A percentile compares a stretch with the other conserved stretches of the same genome.
Conservation (phyloP, 2,329 filamentous ascomycete genomes). For the Phaeoacremonium minimum region DNA sequence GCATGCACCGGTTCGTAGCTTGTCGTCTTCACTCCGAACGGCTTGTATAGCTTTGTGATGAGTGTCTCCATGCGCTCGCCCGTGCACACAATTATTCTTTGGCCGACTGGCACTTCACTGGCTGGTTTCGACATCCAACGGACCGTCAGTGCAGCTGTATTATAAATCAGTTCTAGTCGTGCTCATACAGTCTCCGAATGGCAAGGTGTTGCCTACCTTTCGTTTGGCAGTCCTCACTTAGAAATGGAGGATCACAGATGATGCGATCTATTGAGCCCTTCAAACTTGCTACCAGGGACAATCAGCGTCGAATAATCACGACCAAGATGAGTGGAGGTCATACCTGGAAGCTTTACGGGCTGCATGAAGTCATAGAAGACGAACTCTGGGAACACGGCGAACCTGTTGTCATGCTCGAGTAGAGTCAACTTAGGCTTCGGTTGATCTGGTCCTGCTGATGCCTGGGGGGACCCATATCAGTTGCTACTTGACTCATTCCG, state of each 20-base stretch:
- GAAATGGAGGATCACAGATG: slow-evolving; percentile 74
- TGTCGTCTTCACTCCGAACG: slow-evolving; percentile 59
- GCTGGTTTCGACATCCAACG: slow-evolving; percentile 61
- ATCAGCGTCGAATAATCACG: not conserved
- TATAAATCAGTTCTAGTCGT: too few relatives aligned
- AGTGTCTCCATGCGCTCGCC: slow-evolving; percentile 70
- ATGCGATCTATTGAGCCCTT: slow-evolving; percentile 65
- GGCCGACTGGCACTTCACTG: slow-evolving; percentile 13
- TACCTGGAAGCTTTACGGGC: slow-evolving; percentile 61
- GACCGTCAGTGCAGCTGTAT: slow-evolving; percentile 64
- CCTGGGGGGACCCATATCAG: too few relatives aligned
- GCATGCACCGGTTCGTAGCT: slow-evolving; percentile 65
- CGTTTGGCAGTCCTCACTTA: slow-evolving; percentile 76
- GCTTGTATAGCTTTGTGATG: slow-evolving; percentile 62
- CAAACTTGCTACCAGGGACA: slow-evolving; percentile 26
- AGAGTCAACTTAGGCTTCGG: slow-evolving; percentile 56
- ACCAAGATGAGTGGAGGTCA: slow-evolving; percentile 2
- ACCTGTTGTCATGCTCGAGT: slow-evolving; percentile 71
- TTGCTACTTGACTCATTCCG: too few relatives aligned
- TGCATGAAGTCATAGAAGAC: slow-evolving; percentile 69
- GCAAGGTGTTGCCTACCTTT: slow-evolving; percentile 48
- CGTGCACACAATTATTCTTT: slow-evolving; percentile 62
- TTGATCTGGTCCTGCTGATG: slow-evolving; percentile 15
- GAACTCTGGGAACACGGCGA: slow-evolving; percentile 70
- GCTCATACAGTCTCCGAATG: too few relatives aligned